Base-by-base conservation (phyloP, 2,329 filamentous ascomycete genomes). In the Reticulascus tulasneorum region DNA sequence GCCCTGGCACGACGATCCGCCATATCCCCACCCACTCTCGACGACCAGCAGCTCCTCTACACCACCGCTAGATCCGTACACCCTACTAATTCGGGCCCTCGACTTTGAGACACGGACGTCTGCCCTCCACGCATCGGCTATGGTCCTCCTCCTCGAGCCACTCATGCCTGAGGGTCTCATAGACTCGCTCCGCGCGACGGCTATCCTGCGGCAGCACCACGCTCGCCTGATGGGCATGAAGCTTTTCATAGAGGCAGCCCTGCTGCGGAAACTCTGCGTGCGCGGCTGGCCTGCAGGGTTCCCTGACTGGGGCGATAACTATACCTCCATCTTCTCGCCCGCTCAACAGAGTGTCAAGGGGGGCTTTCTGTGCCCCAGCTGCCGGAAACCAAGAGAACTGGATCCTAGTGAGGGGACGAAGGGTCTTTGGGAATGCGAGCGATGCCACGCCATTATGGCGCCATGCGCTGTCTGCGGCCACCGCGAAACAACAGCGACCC, bases 401-500 rank as follows among this genome's bases (percentile, higher is more conserved):
- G 69, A 73, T 23, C 70, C 69, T 2, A 62, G 66, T 0, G 44
- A 59, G 2, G 55, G 68, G 6, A 53, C 63, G 27, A 62, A 51
- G 40, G 66, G 66, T 1, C 62, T 81, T n/a, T 79, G 74, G 70
- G 66, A 60, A 12, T 83, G 79, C 49, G 68, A 78, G 26, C 68
- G 75, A 4, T 83, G 79, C 47, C 57, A 58, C 3, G 55, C 60
- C 6, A 55, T 64, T 27, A 74, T 78, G 59, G 74, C 67, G 0
- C 69, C 73, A 0, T 83, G 79, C 44, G 72, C 77, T 1, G 64
- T 83, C 0, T 83, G 79, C 45, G 67, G 68, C 1, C 73, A 78
- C 40, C 63, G 73, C 12, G 69, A 75, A 23, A 55, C 59, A 0
- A 62, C 69, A 1, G 60, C 66, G 2, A 54, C 62, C 19, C 47